Percentiles rank a stretch among this genome's conserved stretches.
Evolutionary conservation across 495 filamentous ascomycete genomes (phyloP).

Genomic region (Lophium mytilinum): DNA sequence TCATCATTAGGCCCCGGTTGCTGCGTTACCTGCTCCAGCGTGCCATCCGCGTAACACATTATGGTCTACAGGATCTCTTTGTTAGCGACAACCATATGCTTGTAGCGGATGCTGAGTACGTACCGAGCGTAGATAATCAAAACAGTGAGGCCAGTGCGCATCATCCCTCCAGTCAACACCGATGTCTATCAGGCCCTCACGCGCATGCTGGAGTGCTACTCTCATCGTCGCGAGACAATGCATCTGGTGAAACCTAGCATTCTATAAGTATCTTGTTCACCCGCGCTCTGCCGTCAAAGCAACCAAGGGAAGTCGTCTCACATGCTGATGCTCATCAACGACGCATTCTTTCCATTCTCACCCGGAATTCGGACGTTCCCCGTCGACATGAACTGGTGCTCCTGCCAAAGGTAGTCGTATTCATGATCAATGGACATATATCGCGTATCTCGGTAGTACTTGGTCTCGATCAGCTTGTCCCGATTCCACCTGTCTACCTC

Average conservation of each 20-base stretch:
- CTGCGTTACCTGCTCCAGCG: background rate
- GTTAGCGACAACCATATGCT: too few relatives aligned
- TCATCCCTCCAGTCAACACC: background rate
- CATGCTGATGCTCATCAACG: background rate
- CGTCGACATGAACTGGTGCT: background rate
- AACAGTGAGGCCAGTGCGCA: background rate
- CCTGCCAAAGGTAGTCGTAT: background rate
- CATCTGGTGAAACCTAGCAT: constrained; percentile 1
- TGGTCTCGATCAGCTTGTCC: background rate
- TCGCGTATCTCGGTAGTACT: background rate
- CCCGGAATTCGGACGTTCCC: background rate
- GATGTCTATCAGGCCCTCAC: background rate
- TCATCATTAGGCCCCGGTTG: background rate
- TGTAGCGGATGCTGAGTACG: too few relatives aligned
- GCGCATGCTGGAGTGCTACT: background rate
- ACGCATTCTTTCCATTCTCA: background rate
- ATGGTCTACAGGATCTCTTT: too few relatives aligned
- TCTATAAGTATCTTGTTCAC: too few relatives aligned
- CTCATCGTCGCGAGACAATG: background rate
- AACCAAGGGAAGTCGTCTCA: too few relatives aligned
- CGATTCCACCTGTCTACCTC: background rate
- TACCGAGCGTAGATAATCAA: constrained; percentile 1
- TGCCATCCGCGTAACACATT: background rate
- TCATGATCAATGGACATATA: constrained; percentile 3
- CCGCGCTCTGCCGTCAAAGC: too few relatives aligned